A percentile compares a stretch with the other conserved stretches of the same genome.
Evolutionary conservation across 2,329 filamentous ascomycete genomes (phyloP).

Genomic region (Stagonosporopsis tanaceti): DNA sequence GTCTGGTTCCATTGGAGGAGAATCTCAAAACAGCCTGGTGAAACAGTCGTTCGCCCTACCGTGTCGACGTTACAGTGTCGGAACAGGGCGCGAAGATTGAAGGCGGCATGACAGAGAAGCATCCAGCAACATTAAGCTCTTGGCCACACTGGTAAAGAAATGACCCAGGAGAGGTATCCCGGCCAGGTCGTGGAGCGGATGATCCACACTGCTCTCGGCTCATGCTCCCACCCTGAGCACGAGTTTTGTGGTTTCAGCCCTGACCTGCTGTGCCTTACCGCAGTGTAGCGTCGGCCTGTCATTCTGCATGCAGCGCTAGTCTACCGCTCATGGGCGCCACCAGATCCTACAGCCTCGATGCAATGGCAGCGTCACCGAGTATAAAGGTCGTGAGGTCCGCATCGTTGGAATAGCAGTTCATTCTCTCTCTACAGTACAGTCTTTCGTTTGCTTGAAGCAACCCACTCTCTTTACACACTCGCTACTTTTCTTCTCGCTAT

Average conservation of each 20-base stretch:
- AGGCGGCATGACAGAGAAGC: slow-evolving; percentile 2
- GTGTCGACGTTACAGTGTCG: background rate
- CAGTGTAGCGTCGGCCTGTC: slow-evolving; percentile 17
- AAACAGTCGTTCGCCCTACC: slow-evolving; percentile 1
- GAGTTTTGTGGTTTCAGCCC: slow-evolving; percentile 18
- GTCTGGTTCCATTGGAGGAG: slow-evolving; percentile 16
- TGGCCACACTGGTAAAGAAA: slow-evolving; percentile 7
- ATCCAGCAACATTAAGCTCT: slow-evolving; percentile 1
- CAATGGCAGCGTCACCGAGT: background rate
- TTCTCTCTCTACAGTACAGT: slow-evolving; percentile 27
- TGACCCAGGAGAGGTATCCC: background rate
- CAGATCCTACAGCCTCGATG: slow-evolving; percentile 1
- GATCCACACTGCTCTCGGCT: slow-evolving; percentile 4
- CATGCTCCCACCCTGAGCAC: background rate
- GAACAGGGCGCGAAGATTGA: background rate
- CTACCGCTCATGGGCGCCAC: slow-evolving; percentile 4
- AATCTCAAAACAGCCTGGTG: slow-evolving; percentile 7
- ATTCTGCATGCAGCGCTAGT: slow-evolving; percentile 17
- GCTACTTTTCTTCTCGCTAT: slow-evolving; percentile 30
- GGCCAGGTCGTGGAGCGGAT: slow-evolving; percentile 1
- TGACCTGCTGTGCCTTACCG: slow-evolving; percentile 7
- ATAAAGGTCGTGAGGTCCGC: slow-evolving; percentile 13
- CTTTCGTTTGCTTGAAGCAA: slow-evolving; percentile 38
- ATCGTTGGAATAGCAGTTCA: slow-evolving; percentile 14
- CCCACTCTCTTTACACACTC: slow-evolving; percentile 27